Evolutionary conservation across 192 early-diverging fungal species (phyloP).

Genomic region (Mycoemilia scoparia): DNA sequence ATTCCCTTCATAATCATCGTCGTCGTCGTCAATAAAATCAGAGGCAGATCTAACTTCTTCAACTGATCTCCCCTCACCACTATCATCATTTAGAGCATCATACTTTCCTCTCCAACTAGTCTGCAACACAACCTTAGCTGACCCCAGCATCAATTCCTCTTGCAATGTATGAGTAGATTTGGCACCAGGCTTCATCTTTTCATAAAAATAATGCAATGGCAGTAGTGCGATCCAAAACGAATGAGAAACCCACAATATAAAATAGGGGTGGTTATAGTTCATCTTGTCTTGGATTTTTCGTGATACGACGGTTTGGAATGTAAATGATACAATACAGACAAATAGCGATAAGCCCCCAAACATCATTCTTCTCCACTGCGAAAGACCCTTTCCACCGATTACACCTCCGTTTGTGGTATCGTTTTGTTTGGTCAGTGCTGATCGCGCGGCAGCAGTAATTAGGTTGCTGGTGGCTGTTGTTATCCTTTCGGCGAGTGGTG

Average conservation of each 20-base stretch:
- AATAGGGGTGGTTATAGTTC: constrained; percentile 27
- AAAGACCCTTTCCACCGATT: no score
- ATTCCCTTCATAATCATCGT: no score
- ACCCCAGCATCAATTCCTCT: constrained; percentile 18
- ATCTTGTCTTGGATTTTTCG: constrained; percentile 27
- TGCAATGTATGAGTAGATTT: constrained; percentile 12
- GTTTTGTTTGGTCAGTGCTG: no score
- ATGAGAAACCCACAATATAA: constrained; percentile 33
- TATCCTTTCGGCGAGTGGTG: no score
- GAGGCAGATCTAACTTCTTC: no score
- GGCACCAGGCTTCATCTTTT: constrained; percentile 15
- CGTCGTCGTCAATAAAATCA: no score
- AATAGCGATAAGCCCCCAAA: constrained; percentile 14
- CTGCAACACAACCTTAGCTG: constrained; percentile 20
- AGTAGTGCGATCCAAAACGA: constrained; percentile 23
- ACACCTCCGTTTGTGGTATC: no score
- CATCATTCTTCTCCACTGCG: constrained; percentile 15
- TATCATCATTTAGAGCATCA: no score
- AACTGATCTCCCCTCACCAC: no score
- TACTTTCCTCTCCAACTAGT: no score
- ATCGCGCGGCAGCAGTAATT: no score
- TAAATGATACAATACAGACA: constrained; percentile 21
- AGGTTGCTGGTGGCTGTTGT: no score
- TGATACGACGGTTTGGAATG: constrained; percentile 17
- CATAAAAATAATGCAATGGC: constrained; percentile 18